These are phyloP conservation scores for Podospora anserina DNA, from an alignment of 495 filamentous ascomycete species.

Conservation along the genomic window DNA sequence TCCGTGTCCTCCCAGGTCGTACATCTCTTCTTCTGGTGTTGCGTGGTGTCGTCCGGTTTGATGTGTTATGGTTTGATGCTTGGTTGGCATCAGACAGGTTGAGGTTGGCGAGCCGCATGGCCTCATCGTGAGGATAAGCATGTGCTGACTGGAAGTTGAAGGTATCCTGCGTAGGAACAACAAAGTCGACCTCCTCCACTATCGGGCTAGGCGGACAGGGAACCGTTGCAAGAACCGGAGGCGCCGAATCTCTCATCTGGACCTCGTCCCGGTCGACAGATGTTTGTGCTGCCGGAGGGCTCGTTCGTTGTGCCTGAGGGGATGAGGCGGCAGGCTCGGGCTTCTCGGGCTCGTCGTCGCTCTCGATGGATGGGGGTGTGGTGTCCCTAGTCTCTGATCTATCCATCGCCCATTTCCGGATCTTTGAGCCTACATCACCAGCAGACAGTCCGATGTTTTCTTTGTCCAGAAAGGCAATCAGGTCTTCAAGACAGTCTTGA, in stretches of 20 bases:
- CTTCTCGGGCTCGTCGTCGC: slow-evolving; percentile 70
- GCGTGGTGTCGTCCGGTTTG: slow-evolving; percentile 37
- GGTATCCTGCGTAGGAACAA: slow-evolving; percentile 42
- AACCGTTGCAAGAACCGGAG: slow-evolving; percentile 16
- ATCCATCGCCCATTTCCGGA: slow-evolving; percentile 83
- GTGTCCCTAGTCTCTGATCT: slow-evolving; percentile 60
- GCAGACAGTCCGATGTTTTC: slow-evolving; percentile 72
- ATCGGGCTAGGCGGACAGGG: slow-evolving; percentile 27
- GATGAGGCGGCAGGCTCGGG: slow-evolving; percentile 54
- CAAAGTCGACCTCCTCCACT: slow-evolving; percentile 32
- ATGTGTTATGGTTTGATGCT: background rate
- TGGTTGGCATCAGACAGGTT: slow-evolving; percentile 44
- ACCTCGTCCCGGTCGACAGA: slow-evolving; percentile 40
- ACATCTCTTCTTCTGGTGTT: slow-evolving; percentile 42
- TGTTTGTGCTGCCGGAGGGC: slow-evolving; percentile 38
- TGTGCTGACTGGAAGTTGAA: slow-evolving; percentile 74
- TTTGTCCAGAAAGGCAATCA: slow-evolving; percentile 78
- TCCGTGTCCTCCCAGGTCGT: slow-evolving; percentile 35
- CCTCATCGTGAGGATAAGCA: slow-evolving; percentile 66
- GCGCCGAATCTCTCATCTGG: slow-evolving; percentile 45
- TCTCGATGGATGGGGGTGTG: slow-evolving; percentile 52
- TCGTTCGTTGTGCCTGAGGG: slow-evolving; percentile 57
- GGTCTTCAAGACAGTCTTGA: slow-evolving; percentile 89
- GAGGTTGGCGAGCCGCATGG: slow-evolving; percentile 55
- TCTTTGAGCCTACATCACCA: slow-evolving; percentile 69